Evolutionary conservation across 2,329 filamentous ascomycete species (phyloP), one percentile per base, ranked within the genome.

Genomic region (Phialophora verrucosa): DNA sequence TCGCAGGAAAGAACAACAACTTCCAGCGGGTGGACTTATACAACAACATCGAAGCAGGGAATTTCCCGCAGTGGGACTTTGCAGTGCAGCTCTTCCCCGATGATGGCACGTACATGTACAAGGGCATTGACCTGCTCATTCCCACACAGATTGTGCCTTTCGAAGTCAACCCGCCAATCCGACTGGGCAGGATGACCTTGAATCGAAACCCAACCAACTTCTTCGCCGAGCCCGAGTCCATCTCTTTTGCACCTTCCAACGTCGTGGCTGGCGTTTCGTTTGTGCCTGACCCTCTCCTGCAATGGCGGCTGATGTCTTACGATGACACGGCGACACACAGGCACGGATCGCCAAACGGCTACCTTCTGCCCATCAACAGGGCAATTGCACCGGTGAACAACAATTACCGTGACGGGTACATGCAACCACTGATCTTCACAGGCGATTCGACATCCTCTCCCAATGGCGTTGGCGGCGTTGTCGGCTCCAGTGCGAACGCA

Each of bases 361-460:
- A 93, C 70, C 89, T 93, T 72, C 78, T 93, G 0, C 91, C 91
- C 0, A 90, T 93, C 75, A 93, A 93, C 78, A 84, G 87, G 12
- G 90, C 91, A 0, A 84, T 91, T 0, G 91, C 89, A 68, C 90
- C 90, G 0, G 88, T 91, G 42, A 88, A 91, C 84, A 92, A 90
- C 78, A 85, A 89, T 74, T 90, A 92, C 78, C 87, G 91, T 0
- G 91, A 95, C 65, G 91, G 91, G 2, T 84, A 86, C 5, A 85
- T 88, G 78, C 85, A 89, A 3, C 91, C 94, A 76, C 88, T 84
- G 3, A 93, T 95, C 70, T 87, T 85, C 25, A 90, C 88, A 74
- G 89, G 91, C 55, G 88, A 84, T 0, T 86, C 90, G 70, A 93
- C 93, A 79, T 93, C 93, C 78, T 93, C 88, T 88, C 91, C 91